Evolutionary conservation across 2,329 filamentous ascomycete species (phyloP), one percentile per base, ranked within the genome.

Genomic region (Huntiella decipiens): DNA sequence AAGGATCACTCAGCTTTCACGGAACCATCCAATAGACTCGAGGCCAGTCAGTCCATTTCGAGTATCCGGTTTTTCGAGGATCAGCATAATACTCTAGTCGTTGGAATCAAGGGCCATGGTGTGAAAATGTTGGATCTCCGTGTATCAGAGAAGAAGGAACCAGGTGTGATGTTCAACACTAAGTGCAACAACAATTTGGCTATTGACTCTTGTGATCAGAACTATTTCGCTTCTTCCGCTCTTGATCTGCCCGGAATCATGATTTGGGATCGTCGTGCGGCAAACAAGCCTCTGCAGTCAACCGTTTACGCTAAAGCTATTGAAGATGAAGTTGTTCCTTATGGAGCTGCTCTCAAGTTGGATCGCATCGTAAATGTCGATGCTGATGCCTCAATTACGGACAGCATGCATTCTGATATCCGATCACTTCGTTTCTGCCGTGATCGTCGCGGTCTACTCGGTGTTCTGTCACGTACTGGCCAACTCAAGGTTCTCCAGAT

Each of bases 41-140:
- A 80, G 55, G 68, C 71, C 3, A 76, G 73, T 44, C 79, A 85
- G 37, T 78, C 81, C n/a, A 78, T 91, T 17, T 83, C 80, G 1
- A 87, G 82, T 55, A 76, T 87, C 54, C 78, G 82, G 55, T 92
- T 88, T 64, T 87, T 88, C 49, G 73, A 82, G 49, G 74, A 81
- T 52, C 79, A 77, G 52, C 82, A 83, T 6, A 74, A 84, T 51
- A 81, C 79, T 16, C 63, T 91, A 8, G 74, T 87, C 22, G 77
- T 79, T 22, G 82, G 81, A 1, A 79, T 87, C 43, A 82, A 82
- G 53, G 74, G 79, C 38, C 74, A 82, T 52, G 82, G 78, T 34
- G 69, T 91, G 39, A 70, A 81, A 12, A 72, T 88, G 22, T 84
- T 86, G 54, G 84, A 91, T 60, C 66, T 92, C 43, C 67, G 84